Base-by-base conservation (phyloP, 2,329 filamentous ascomycete species). In the Xylaria arbuscula region DNA sequence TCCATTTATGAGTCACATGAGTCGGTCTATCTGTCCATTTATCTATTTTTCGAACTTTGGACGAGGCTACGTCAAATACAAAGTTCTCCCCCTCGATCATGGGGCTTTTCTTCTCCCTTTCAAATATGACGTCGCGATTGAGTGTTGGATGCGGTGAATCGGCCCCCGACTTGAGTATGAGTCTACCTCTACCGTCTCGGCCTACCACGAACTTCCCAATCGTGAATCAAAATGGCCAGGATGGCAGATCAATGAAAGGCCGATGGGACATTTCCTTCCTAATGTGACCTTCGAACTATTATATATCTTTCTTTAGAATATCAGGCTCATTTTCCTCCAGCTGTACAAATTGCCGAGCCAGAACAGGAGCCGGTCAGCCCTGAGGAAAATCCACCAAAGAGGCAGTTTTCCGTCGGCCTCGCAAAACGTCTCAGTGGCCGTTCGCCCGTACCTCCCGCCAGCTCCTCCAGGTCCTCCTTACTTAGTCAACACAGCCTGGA, bases 291-390 rank as follows among this genome's bases (percentile, higher is more conserved):
- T 53, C 32, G 47, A 50, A 3, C 34, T 51, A 42, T 24, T 40
- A 47, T 40, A 42, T 50, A 13, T 47, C 28, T 36, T 48, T 58
- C 59, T 5, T 42, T n/a, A 62, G 51, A 60, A 28, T 36, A 59
- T 17, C 55, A 66, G 63, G 42, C 74, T 76, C 47, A 77, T 71
- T 64, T 45, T 34, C 56, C 54, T 40, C 51, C 66, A 85, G 87
- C 86, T 65, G 87, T 89, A 62, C 86, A 89, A 74, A 89, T 89
- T 67, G 84, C 86, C 55, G 87, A 89, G 72, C 86, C 86, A 22
- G 80, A 81, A 64, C 71, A 75, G 36, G 72, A 78, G 13, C 70
- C 76, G 53, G 61, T n/a, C 54, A 62, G 48, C 50, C 71, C 75
- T 13, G 82, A 84, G 47, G 82, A 83, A 40, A 70, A 72, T 32